Conservation (phyloP, 345 rosid species). For the Gossypium australe region DNA sequence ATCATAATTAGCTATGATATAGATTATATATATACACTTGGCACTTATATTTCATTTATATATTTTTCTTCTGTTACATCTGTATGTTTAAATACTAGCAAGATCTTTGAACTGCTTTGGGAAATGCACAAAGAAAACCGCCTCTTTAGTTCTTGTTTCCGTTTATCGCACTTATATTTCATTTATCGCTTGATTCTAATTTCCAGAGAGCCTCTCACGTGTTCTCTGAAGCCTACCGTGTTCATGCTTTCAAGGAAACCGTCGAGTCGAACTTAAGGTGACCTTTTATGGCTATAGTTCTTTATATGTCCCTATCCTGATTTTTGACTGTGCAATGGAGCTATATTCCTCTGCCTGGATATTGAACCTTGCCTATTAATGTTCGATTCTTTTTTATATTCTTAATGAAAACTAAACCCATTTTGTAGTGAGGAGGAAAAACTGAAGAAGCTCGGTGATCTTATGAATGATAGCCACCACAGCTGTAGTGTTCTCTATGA, state of each 20-base stretch:
- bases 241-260: slow-evolving; percentile 74
- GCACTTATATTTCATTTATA: not conserved
- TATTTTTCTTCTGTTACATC: not conserved
- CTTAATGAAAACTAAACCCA: not conserved
- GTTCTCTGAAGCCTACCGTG: slow-evolving; percentile 84
- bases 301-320: not conserved
- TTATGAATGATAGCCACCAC: slow-evolving; percentile 91
- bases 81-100: not conserved
- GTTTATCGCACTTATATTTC: too few species aligned
- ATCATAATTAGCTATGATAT: not conserved
- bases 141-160: not conserved
- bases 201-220: slow-evolving; percentile 88
- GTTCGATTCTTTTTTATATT: not conserved
- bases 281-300: not conserved
- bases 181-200: slow-evolving; percentile 4
- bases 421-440: slow-evolving; percentile 74
- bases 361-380: not conserved
- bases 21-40: not conserved
- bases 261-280: slow-evolving; percentile 68
- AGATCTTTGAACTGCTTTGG: not conserved
- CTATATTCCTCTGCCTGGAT: not conserved
- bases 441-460: slow-evolving; percentile 81
- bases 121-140: not conserved
- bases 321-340: not conserved
- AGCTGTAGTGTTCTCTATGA: slow-evolving; percentile 88